Conservation (phyloP, 768 basidiomycete species). For the Podaxis mareebaensis region DNA sequence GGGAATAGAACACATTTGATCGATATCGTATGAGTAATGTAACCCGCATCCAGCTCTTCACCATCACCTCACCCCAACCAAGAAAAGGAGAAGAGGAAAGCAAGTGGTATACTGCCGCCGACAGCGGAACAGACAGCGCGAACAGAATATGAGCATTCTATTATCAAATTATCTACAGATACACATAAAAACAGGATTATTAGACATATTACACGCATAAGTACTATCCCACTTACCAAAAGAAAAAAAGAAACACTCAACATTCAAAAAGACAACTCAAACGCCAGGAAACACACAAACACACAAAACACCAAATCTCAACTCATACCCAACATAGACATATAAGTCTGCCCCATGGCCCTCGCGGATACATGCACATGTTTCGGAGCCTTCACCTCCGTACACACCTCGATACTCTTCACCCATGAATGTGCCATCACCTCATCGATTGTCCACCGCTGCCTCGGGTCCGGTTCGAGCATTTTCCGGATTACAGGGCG, state of each 20-base stretch:
- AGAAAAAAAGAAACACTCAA: background rate
- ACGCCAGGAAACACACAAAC: background rate
- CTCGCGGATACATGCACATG: slow-evolving; percentile 74
- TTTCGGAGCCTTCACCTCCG: slow-evolving; percentile 57
- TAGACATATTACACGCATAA: background rate
- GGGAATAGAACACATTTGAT: no score
- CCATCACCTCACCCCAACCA: no score
- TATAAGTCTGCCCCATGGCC: slow-evolving; percentile 56
- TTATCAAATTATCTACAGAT: slow-evolving; percentile 1
- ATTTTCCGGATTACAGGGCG: slow-evolving; percentile 84
- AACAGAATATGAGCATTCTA: background rate
- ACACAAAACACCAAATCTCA: background rate
- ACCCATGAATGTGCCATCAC: slow-evolving; percentile 81
- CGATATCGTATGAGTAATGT: background rate
- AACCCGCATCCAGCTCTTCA: background rate
- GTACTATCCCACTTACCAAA: background rate
- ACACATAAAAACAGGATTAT: background rate
- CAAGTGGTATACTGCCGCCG: background rate
- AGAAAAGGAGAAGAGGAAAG: background rate
- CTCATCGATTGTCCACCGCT: slow-evolving; percentile 76
- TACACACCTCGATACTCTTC: slow-evolving; percentile 79
- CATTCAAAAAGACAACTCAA: background rate
- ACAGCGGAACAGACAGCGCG: background rate
- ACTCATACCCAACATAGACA: slow-evolving; percentile 20
- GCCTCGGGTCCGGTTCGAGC: slow-evolving; percentile 92